Base-by-base conservation (phyloP, 192 early-diverging fungal species). In the Backusella morwellensis region DNA sequence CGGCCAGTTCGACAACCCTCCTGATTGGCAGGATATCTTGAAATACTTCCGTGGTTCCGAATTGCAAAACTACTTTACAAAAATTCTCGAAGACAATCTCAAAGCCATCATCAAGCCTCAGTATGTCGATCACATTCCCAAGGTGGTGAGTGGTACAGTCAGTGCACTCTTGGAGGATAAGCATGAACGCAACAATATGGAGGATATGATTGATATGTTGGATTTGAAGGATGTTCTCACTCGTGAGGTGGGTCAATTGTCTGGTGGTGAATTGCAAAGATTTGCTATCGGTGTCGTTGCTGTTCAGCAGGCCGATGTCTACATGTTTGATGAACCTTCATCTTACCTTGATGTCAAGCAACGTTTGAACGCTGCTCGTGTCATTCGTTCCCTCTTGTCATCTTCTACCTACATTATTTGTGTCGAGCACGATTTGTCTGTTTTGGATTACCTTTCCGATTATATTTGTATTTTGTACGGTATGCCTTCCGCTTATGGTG, bases 261-360 rank as follows among this genome's bases (percentile, higher is more conserved):
- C 95, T 44, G 96, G 97, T 84, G 97, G 97, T 84, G 97, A 98
- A 88, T 88, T 99, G 82, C 97, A 99, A 87, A 93, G 97, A 77
- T 99, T 99, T 83, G 96, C 97, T 75, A 99, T 99, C 86, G 94
- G 90, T 32, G 87, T 95, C 40, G 89, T 94, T 19, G 86, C 86
- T 66, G 92, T 97, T 70, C 94, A 94, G 79, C 79, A 89, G 14
- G 96, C 93, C 66, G 94, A 98, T 85, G 95, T 99, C 63, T 97
- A 97, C 87, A 98, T 99, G 97, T 96, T 97, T 83, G 97, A 99
- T 83, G 97, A 99, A 86, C 97, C 97, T 68, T 99, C 97, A 44
- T 95, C 93, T 59, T 99, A 98, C 82, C 84, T 99, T 74, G 97
- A 99, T 86, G 97, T 99, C 66, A 99, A 97, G 91, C 97, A 99